Evolutionary conservation across 2,329 filamentous ascomycete species (phyloP).

Genomic region (Trichoderma brevicompactum): DNA sequence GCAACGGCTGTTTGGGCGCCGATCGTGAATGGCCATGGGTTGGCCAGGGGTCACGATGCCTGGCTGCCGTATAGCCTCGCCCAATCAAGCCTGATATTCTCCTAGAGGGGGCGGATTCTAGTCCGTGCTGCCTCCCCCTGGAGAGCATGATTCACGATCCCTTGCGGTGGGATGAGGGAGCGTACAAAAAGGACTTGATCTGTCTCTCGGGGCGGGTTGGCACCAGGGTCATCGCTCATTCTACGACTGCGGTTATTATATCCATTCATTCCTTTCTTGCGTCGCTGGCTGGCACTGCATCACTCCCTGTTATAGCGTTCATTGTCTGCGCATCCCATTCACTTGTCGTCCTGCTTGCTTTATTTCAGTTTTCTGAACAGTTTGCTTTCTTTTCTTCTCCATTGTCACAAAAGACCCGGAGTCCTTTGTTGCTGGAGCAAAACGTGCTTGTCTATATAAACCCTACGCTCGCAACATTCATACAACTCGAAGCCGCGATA

Average conservation of each 20-base stretch:
- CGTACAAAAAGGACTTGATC: conserved; percentile 22
- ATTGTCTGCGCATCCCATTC: conserved; percentile 1
- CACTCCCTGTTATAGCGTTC: conserved; percentile 6
- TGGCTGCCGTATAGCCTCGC: neutral
- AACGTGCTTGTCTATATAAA: neutral
- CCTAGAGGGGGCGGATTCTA: neutral
- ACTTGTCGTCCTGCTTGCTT: neutral
- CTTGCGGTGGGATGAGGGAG: neutral
- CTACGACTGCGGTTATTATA: conserved; percentile 1
- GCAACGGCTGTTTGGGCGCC: conserved; percentile 1
- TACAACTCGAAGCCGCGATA: neutral
- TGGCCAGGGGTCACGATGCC: conserved; percentile 14
- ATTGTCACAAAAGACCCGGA: conserved; percentile 10
- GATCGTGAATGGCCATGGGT: conserved; percentile 13
- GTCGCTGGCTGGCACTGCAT: conserved; percentile 20
- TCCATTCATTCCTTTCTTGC: conserved; percentile 17
- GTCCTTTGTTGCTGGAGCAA: conserved; percentile 15
- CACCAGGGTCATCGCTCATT: conserved; percentile 5
- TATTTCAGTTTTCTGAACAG: neutral
- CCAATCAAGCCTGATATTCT: conserved; percentile 4
- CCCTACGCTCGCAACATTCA: neutral
- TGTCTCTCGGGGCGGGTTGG: neutral
- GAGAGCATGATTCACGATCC: conserved; percentile 20
- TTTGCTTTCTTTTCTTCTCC: neutral
- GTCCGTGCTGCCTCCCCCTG: conserved; percentile 11